phyloP scores from a whole-genome alignment of 306 rosid species.

The Vigna trinervia region DNA sequence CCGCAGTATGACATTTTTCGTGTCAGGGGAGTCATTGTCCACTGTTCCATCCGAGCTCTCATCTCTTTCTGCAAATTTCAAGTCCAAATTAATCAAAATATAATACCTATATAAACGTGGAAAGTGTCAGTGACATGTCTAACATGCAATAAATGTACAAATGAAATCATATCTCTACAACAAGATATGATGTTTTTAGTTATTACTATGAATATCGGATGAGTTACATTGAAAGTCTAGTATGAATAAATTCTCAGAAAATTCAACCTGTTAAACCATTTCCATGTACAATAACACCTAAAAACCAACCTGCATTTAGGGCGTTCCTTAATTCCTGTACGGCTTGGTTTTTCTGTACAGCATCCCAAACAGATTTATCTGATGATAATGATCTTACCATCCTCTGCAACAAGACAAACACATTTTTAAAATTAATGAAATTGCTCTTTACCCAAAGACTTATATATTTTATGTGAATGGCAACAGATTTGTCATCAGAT shows the following conservation, averaged over 20 bases:
- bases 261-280: neutral
- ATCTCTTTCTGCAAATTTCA: slow-evolving; percentile 5
- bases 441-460: neutral
- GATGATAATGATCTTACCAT: slow-evolving; percentile 23
- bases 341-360: neutral
- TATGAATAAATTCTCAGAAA: neutral
- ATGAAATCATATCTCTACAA: neutral
- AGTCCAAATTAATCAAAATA: neutral
- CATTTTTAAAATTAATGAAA: neutral
- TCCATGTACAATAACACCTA: neutral
- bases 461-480: neutral
- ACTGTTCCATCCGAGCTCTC: neutral
- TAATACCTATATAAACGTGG: neutral
- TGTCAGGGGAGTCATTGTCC: neutral
- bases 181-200: neutral
- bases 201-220: neutral
- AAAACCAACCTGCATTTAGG: neutral
- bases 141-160: neutral
- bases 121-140: neutral
- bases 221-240: neutral
- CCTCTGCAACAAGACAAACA: neutral
- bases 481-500: no score
- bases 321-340: neutral
- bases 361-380: slow-evolving; percentile 6
- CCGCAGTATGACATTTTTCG: slow-evolving; percentile 21